Conservation (phyloP, 1,284 basidiomycete species). For the Ustilago xerochloae region DNA sequence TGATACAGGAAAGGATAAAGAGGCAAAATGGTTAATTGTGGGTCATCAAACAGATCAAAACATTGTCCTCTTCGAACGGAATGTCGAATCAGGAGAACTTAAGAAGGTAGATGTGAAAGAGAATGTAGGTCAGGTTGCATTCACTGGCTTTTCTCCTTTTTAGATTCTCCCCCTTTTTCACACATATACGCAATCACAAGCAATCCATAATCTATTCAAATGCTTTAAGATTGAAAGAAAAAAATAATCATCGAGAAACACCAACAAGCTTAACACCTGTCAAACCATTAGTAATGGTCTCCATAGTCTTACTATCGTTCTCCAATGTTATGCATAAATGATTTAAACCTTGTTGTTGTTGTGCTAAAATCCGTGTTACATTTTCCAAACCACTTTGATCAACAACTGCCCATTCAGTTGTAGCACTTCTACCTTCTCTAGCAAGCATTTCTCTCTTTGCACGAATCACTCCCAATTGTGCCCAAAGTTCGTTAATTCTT, state of each 20-base stretch:
- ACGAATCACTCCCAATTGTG: slow-evolving; percentile 60
- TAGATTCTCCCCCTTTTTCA: neutral
- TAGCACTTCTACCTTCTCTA: slow-evolving; percentile 40
- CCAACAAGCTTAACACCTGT: slow-evolving; percentile 59
- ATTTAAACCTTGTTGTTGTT: slow-evolving; percentile 63
- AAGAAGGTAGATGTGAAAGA: slow-evolving; percentile 4
- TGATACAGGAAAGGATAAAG: slow-evolving; percentile 15
- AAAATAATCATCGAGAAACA: slow-evolving; percentile 21
- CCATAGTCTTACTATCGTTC: slow-evolving; percentile 56
- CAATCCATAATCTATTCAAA: neutral
- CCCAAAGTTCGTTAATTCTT: slow-evolving; percentile 66
- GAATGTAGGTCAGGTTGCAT: slow-evolving; percentile 37
- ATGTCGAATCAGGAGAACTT: slow-evolving; percentile 26
- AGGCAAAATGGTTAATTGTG: slow-evolving; percentile 43
- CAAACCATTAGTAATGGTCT: slow-evolving; percentile 57
- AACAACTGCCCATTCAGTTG: slow-evolving; percentile 65
- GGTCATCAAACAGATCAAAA: slow-evolving; percentile 52
- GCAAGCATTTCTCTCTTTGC: slow-evolving; percentile 56
- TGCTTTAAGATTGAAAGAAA: neutral
- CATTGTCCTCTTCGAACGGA: slow-evolving; percentile 44
- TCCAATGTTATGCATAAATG: slow-evolving; percentile 62
- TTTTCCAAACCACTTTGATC: slow-evolving; percentile 61
- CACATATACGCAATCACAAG: too few species aligned
- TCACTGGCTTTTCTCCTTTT: slow-evolving; percentile 51
- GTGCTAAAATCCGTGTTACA: slow-evolving; percentile 55